Base-by-base conservation (phyloP, 345 rosid species). In the Rhodamnia argentea region DNA sequence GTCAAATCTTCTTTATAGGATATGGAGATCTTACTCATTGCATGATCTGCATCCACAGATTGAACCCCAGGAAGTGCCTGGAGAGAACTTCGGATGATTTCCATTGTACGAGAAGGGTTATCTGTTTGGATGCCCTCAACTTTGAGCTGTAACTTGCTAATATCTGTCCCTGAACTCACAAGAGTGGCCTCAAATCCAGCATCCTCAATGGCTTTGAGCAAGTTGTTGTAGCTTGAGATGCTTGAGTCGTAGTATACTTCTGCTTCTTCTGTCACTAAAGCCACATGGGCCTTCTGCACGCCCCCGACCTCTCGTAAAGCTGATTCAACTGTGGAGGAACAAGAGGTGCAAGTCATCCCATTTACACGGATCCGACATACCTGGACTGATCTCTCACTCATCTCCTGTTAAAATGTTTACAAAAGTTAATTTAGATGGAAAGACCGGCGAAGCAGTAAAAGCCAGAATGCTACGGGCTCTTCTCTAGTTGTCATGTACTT, bases 291-390 rank as follows among this genome's bases (percentile, higher is more conserved):
- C 60, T 90, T 94, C 37, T 83, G 91, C 13, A 96, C 97, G 22
- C 98, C 99, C 60, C 82, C 82, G 85, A 94, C 85, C 9, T 91
- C 87, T 92, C 90, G 93, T 86, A 96, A 83, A 85, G 90, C 94
- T 84, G 92, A 84, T 88, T 96, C 99, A n/a, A 94, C 89, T 27
- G 97, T 91, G 56, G 96, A 87, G 52, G 96, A 94, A 89, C 98
- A 96, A 16, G 97, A 89, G 51, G 97, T 91, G 89, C 99, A 94
- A 26, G 96, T 93, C 98, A 96, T 96, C 86, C 99, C 96, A n/a
- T 86, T 93, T 13, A 95, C 92, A 56, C 89, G 92, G 26, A 96
- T 91, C 5, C 96, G 85, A 84, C 99, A 96, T 24, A 93, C 93
- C 90, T 91, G 97, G 92, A 90, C 85, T 24, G 50, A 24, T 20